Conservation (phyloP, 2,329 filamentous ascomycete genomes). For the Sclerotinia nivalis region DNA sequence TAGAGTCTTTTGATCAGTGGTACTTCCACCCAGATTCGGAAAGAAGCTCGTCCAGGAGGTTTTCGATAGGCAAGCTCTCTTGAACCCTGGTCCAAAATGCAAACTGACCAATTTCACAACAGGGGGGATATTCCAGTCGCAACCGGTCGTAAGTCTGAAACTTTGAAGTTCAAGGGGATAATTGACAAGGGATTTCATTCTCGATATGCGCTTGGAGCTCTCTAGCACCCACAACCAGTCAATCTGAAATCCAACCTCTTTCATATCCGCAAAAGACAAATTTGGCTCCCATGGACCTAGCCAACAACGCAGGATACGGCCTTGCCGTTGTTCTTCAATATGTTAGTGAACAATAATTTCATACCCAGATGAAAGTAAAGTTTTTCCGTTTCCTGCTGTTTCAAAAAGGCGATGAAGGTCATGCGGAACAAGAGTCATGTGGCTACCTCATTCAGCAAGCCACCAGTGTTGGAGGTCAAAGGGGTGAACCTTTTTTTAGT, state of each 20-base stretch:
- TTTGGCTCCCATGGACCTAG: constrained; percentile 58
- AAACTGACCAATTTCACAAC: background rate
- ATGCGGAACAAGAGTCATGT: constrained; percentile 42
- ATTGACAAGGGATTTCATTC: constrained; percentile 35
- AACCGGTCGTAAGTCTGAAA: constrained; percentile 46
- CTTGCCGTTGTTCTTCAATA: constrained; percentile 55
- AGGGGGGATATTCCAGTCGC: constrained; percentile 49
- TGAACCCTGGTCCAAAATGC: background rate
- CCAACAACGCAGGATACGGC: constrained; percentile 64
- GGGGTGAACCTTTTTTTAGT: constrained; percentile 42
- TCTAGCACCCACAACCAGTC: constrained; percentile 44
- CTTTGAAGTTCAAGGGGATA: constrained; percentile 43
- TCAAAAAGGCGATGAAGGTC: constrained; percentile 45
- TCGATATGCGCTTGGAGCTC: background rate
- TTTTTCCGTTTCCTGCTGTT: constrained; percentile 57
- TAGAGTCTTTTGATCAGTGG: constrained; percentile 52
- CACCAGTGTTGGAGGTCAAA: constrained; percentile 44
- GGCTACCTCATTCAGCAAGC: constrained; percentile 47
- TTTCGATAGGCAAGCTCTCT: constrained; percentile 37
- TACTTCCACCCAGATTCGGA: constrained; percentile 50
- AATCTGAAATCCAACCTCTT: constrained; percentile 44
- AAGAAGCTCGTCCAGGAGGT: constrained; percentile 44
- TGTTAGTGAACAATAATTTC: constrained; percentile 49
- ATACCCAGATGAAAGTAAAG: constrained; percentile 59
- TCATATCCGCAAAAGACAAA: constrained; percentile 45